Conservation (phyloP, 2,329 filamentous ascomycete species). For the Paramyrothecium sp. region DNA sequence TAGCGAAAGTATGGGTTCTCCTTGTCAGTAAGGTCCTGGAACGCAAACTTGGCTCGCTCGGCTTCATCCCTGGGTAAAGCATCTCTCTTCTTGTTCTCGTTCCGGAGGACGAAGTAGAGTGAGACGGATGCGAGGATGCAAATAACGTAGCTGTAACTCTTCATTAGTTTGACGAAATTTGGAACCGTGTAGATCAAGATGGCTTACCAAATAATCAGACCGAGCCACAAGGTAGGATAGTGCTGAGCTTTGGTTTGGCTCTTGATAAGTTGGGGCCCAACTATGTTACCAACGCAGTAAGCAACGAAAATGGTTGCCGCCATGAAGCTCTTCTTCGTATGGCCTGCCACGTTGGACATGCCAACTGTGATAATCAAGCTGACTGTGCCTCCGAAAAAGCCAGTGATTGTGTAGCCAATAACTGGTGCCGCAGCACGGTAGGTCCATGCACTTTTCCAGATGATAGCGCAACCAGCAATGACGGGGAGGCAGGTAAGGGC, state of each 20-base stretch:
- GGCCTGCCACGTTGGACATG: slow-evolving; percentile 69
- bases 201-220: slow-evolving; percentile 58
- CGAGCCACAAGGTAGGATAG: slow-evolving; percentile 70
- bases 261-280: slow-evolving; percentile 70
- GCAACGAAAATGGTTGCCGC: slow-evolving; percentile 72
- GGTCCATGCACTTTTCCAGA: slow-evolving; percentile 68
- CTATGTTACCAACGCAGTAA: slow-evolving; percentile 74
- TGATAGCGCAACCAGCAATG: slow-evolving; percentile 71
- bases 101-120: slow-evolving; percentile 57
- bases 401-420: slow-evolving; percentile 69
- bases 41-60: slow-evolving; percentile 64
- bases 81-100: slow-evolving; percentile 56
- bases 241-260: slow-evolving; percentile 64
- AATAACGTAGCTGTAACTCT: slow-evolving; percentile 57
- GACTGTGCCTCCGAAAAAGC: slow-evolving; percentile 71
- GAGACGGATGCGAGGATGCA: slow-evolving; percentile 56
- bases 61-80: slow-evolving; percentile 49
- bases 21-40: slow-evolving; percentile 67
- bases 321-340: slow-evolving; percentile 78
- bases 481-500: slow-evolving; percentile 68
- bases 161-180: background rate
- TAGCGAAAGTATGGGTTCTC: slow-evolving; percentile 69
- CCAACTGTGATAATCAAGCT: slow-evolving; percentile 52
- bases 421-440: slow-evolving; percentile 66
- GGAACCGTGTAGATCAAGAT: background rate